Conservation (phyloP, 2,329 filamentous ascomycete species). For the Fusarium acutatum region DNA sequence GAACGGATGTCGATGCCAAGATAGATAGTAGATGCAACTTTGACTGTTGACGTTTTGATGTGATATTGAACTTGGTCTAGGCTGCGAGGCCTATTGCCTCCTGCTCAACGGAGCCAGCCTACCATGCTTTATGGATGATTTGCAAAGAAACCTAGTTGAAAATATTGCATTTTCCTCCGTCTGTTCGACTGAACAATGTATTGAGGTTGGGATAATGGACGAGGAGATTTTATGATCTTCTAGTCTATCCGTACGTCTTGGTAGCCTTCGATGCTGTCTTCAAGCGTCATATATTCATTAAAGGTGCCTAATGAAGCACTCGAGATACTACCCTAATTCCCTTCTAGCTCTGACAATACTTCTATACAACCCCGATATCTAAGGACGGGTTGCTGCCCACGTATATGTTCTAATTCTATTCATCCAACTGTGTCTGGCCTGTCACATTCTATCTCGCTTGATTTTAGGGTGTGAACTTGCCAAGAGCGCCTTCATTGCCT, state of each 20-base stretch:
- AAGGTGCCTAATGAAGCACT: not conserved
- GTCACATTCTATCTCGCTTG: not conserved
- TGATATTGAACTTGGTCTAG: not conserved
- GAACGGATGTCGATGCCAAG: not conserved
- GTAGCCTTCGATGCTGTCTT: not conserved
- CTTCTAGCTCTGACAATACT: not conserved
- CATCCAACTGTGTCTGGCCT: not conserved
- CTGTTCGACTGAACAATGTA: not conserved
- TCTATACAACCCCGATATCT: not conserved
- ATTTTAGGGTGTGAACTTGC: constrained; percentile 57
- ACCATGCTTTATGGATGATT: not conserved
- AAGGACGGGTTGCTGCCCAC: not conserved
- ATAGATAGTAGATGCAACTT: not conserved
- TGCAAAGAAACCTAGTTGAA: not conserved
- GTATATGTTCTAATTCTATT: not conserved
- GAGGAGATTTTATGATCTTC: not conserved
- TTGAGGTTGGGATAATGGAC: not conserved
- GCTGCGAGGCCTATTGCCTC: too few relatives aligned
- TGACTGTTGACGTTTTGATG: not conserved
- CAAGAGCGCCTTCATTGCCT: constrained; percentile 61
- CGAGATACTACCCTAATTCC: not conserved
- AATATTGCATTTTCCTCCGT: not conserved
- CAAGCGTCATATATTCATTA: not conserved
- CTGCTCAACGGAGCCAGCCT: not conserved
- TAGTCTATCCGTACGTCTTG: not conserved